Conservation (phyloP, 2,329 filamentous ascomycete genomes). For the Paraphoma sp. region DNA sequence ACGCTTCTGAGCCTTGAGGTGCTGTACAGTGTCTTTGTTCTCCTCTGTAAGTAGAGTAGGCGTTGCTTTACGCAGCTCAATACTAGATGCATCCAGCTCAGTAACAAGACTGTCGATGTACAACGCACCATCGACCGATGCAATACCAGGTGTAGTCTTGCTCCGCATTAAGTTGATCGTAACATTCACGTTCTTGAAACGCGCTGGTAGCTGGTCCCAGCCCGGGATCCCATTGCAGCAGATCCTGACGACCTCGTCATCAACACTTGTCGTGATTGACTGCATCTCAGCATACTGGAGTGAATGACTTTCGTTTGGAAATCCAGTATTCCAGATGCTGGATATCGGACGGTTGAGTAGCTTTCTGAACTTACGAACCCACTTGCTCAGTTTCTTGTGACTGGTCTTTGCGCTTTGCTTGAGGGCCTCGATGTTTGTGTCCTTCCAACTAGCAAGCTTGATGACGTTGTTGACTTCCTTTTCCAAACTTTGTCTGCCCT, state of each 20-base stretch:
- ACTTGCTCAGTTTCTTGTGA: conserved; percentile 88
- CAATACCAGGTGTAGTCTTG: conserved; percentile 61
- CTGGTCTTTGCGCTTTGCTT: conserved; percentile 88
- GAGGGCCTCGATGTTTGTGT: conserved; percentile 90
- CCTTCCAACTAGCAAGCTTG: conserved; percentile 94
- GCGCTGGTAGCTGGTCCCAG: conserved; percentile 59
- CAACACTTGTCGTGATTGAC: conserved; percentile 17
- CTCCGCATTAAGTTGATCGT: conserved; percentile 78
- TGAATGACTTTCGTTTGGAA: conserved; percentile 33
- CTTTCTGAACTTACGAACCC: conserved; percentile 87
- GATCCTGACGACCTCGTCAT: conserved; percentile 20
- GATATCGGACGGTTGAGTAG: conserved; percentile 79
- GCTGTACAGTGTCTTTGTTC: conserved; percentile 82
- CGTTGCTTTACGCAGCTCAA: conserved; percentile 81
- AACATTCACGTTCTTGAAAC: conserved; percentile 73
- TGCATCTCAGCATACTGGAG: conserved; percentile 16
- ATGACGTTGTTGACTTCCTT: conserved; percentile 94
- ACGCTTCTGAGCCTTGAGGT: conserved; percentile 88
- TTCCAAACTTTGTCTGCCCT: conserved; percentile 77
- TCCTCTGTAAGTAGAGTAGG: conserved; percentile 83
- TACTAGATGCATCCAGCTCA: conserved; percentile 71
- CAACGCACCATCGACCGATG: conserved; percentile 62
- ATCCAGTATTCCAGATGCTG: conserved; percentile 54
- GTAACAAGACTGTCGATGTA: conserved; percentile 73
- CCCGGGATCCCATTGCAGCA: conserved; percentile 30